Percentiles rank a stretch among this genome's conserved stretches.
phyloP scores from a whole-genome alignment of 306 rosid species.

The Acacia crassicarpa region DNA sequence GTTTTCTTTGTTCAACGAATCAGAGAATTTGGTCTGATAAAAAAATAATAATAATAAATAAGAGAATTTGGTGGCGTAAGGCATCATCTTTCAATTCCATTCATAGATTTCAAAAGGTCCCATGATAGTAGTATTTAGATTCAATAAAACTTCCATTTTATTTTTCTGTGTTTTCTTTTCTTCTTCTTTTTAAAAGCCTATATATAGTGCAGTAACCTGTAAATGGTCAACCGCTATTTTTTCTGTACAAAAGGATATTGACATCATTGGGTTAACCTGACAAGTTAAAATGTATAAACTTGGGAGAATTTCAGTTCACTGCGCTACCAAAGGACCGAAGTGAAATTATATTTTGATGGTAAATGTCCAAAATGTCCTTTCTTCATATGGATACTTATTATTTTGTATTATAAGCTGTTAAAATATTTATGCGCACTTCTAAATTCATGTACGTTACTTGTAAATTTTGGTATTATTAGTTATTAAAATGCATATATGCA shows the following conservation, averaged over 20 bases:
- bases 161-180: background rate
- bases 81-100: background rate
- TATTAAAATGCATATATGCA: no score
- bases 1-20: constrained; percentile 7
- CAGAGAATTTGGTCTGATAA: background rate
- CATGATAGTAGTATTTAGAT: background rate
- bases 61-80: background rate
- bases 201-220: background rate
- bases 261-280: background rate
- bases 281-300: background rate
- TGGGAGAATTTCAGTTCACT: no score
- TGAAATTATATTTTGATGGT: no score
- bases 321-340: no score
- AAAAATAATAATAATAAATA: no score
- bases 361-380: no score
- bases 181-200: background rate
- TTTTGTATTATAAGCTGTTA: no score
- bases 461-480: no score
- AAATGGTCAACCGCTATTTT: background rate
- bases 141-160: background rate
- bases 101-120: background rate
- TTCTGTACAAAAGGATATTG: background rate
- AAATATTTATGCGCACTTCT: no score
- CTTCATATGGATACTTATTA: no score
- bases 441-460: no score